These are phyloP conservation scores for Sporothrix euskadiensis DNA, from an alignment of 2,329 filamentous ascomycete species.

Conservation along the genomic window DNA sequence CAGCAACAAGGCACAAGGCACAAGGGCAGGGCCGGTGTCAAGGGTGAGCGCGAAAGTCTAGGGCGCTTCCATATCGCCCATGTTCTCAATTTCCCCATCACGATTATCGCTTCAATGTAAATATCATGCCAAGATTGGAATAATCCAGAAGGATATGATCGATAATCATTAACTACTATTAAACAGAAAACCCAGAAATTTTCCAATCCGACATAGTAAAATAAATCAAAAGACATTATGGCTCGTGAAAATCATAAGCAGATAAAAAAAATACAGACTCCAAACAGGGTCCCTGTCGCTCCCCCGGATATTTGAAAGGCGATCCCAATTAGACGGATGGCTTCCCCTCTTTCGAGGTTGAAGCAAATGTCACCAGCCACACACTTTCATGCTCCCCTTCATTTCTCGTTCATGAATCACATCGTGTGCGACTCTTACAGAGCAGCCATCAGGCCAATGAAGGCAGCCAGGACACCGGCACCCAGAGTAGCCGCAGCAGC, in stretches of 20 bases:
- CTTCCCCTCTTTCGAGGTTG: not conserved
- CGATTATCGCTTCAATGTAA: not conserved
- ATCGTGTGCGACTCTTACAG: conserved; percentile 16
- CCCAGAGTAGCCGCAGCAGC: conserved; percentile 18
- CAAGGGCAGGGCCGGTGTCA: not conserved
- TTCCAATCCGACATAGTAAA: conserved; percentile 4
- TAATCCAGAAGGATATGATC: not conserved
- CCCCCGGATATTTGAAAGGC: conserved; percentile 5
- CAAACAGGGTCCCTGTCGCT: not conserved
- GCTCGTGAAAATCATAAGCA: not conserved
- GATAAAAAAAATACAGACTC: not conserved
- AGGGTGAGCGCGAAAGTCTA: not conserved
- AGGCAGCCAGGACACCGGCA: conserved; percentile 24
- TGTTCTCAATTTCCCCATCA: not conserved
- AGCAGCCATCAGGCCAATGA: conserved; percentile 24
- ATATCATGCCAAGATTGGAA: not conserved
- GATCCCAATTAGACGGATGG: conserved; percentile 3
- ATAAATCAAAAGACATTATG: not conserved
- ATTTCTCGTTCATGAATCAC: not conserved
- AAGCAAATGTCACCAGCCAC: not conserved
- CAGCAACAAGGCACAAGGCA: not conserved
- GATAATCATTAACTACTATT: not conserved
- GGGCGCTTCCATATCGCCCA: not conserved
- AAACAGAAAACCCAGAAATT: not conserved
- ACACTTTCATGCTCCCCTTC: not conserved